phyloP scores from a whole-genome alignment of 805 yeast species.

The Saccharomyces cerevisiae region DNA sequence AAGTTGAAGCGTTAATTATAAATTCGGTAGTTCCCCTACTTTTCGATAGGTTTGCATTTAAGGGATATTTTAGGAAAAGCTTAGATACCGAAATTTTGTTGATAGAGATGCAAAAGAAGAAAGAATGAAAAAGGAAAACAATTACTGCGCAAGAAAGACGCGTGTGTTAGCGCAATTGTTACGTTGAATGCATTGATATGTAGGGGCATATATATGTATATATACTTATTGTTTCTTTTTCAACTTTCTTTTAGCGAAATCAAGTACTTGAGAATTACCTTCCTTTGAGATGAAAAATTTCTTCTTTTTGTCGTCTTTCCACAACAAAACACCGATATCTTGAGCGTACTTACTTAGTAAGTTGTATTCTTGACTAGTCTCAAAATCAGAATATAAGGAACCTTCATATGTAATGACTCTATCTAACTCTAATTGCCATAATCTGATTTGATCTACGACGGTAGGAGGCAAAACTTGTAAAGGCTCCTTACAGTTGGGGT shows the following conservation, averaged over 20 bases:
- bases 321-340: constrained; percentile 85
- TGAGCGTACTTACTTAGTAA: constrained; percentile 67
- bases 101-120: not conserved
- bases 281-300: constrained; percentile 81
- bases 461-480: constrained; percentile 80
- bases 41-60: not conserved
- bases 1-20: not conserved
- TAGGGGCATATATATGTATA: not conserved
- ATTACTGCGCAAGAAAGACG: too few species aligned
- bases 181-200: not conserved
- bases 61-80: not conserved
- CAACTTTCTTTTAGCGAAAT: constrained; percentile 63
- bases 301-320: constrained; percentile 66
- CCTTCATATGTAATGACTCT: constrained; percentile 85
- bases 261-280: constrained; percentile 85
- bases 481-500: constrained; percentile 39
- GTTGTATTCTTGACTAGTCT: constrained; percentile 67
- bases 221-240: not conserved
- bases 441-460: constrained; percentile 88
- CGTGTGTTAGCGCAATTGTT: not conserved
- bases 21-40: not conserved
- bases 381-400: constrained; percentile 77
- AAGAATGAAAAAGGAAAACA: not conserved
- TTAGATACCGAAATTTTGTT: not conserved
- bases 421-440: constrained; percentile 95